phyloP scores from a whole-genome alignment of 352 stramenopile genomes.

The Phytophthora meadii region DNA sequence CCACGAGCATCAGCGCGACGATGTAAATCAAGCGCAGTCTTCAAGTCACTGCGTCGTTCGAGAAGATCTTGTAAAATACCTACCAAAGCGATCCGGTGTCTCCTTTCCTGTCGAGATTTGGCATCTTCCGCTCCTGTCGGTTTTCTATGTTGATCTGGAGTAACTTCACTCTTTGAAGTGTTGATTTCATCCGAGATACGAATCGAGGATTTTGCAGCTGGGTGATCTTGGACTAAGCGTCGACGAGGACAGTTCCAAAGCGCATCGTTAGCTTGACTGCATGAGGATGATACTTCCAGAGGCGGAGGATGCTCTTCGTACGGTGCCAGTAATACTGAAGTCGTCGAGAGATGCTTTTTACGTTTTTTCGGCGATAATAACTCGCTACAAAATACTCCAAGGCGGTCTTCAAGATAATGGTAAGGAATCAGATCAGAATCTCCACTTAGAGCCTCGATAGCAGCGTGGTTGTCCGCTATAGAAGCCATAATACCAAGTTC shows the following conservation, averaged over 20 bases:
- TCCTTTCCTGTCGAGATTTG: constrained; percentile 31
- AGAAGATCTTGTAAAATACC: constrained; percentile 74
- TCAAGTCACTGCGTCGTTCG: constrained; percentile 72
- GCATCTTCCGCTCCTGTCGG: constrained; percentile 21
- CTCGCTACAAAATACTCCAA: constrained; percentile 66
- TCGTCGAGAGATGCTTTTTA: constrained; percentile 71
- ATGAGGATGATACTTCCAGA: constrained; percentile 24
- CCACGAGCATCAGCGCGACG: constrained; percentile 62
- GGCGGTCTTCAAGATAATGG: constrained; percentile 45
- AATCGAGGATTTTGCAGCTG: constrained; percentile 62
- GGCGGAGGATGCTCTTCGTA: constrained; percentile 46
- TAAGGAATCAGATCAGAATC: constrained; percentile 51
- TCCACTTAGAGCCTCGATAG: constrained; percentile 50
- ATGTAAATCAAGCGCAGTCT: constrained; percentile 75
- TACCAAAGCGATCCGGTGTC: constrained; percentile 50
- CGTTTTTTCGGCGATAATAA: constrained; percentile 73
- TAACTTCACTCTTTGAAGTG: constrained; percentile 16
- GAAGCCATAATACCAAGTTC: constrained; percentile 70
- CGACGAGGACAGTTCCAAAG: constrained; percentile 74
- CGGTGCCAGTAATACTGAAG: constrained; percentile 69
- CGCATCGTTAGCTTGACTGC: constrained; percentile 47
- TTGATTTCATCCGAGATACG: constrained; percentile 54
- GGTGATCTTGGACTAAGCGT: constrained; percentile 68
- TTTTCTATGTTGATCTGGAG: constrained; percentile 7
- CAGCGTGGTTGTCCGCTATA: constrained; percentile 58